Evolutionary conservation across 2,329 filamentous ascomycete genomes (phyloP).

Genomic region (Pyrenophora tritici-repentis): DNA sequence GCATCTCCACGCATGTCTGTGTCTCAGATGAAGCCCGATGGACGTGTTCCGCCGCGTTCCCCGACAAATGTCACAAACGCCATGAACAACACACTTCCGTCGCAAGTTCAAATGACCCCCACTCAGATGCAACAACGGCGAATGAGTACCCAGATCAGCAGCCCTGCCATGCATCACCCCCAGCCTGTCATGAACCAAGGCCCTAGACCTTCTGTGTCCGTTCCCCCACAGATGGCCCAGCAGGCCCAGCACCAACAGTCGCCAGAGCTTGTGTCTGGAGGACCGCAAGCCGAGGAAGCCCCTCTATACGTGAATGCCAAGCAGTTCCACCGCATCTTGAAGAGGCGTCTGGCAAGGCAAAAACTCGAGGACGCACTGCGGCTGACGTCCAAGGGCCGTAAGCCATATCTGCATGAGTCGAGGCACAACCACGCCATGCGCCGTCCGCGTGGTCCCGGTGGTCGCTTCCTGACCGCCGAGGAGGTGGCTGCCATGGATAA

Average conservation of each 20-base stretch:
- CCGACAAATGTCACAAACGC: slow-evolving; percentile 70
- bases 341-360: slow-evolving; percentile 89
- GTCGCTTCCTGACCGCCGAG: slow-evolving; percentile 93
- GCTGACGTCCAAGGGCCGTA: slow-evolving; percentile 90
- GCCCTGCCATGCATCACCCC: slow-evolving; percentile 65
- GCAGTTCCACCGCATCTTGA: slow-evolving; percentile 96
- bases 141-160: slow-evolving; percentile 50
- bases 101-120: slow-evolving; percentile 48
- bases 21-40: slow-evolving; percentile 68
- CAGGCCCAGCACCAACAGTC: slow-evolving; percentile 74
- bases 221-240: slow-evolving; percentile 55
- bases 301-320: slow-evolving; percentile 98
- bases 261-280: slow-evolving; percentile 74
- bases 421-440: slow-evolving; percentile 98
- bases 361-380: slow-evolving; percentile 90
- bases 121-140: slow-evolving; percentile 46
- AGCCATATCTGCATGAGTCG: slow-evolving; percentile 96
- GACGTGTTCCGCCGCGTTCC: slow-evolving; percentile 73
- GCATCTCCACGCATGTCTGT: slow-evolving; percentile 79
- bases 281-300: slow-evolving; percentile 76
- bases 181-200: slow-evolving; percentile 78
- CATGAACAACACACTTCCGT: slow-evolving; percentile 52
- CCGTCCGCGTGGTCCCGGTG: slow-evolving; percentile 87
- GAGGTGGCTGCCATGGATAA: slow-evolving; percentile 87
- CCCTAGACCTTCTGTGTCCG: slow-evolving; percentile 56